Base-by-base conservation (phyloP, 2,329 filamentous ascomycete genomes). In the Cladorrhinum sp. region DNA sequence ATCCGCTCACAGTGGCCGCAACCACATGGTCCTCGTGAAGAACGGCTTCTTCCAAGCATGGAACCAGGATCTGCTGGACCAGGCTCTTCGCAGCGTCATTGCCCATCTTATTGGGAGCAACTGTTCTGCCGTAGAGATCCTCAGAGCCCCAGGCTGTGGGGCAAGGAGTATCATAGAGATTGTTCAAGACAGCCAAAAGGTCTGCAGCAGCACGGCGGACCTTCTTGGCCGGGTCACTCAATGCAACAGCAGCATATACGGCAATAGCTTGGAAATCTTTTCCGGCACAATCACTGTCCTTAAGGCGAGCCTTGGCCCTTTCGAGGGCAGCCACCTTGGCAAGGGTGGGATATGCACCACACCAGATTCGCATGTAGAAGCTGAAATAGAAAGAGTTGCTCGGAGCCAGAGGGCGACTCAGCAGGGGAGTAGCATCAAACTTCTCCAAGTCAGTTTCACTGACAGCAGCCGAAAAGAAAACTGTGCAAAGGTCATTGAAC, bases 41-140 rank as follows among this genome's bases (percentile, higher is more conserved):
- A 2, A 93, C 81, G 69, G 89, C 96, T 74, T 97, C 95, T 74
- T 97, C 93, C 9, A 96, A 76, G 1, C 83, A 84, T 0, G 91
- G 91, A 20, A 91, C 73, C n/a, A 97, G 75, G 38, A 89, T 80
- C 20, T 84, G 79, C 20, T 85, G 81, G 0, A 95, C 70, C 20
- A 96, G 74, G 60, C 84, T 86, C 49, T 81, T 77, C 1, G 78
- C 77, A 57, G 88, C 81, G 23, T 86, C 81, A 0, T 77, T 70
- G 2, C 82, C 74, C 57, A 96, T 78, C 79, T 83, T 85, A 50
- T 82, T 77, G 16, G 88, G 72, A 36, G 80, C 74, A 25, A 75
- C 76, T 5, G 76, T 76, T 51, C 80, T 75, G 4, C 85, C 86
- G 69, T 96, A 96, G 0, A 96, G 74, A 13, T 77, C 74, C 24